Evolutionary conservation across 176 grass and related monocot genomes (phyloP).

Genomic region (Tillandsia leiboldiana): DNA sequence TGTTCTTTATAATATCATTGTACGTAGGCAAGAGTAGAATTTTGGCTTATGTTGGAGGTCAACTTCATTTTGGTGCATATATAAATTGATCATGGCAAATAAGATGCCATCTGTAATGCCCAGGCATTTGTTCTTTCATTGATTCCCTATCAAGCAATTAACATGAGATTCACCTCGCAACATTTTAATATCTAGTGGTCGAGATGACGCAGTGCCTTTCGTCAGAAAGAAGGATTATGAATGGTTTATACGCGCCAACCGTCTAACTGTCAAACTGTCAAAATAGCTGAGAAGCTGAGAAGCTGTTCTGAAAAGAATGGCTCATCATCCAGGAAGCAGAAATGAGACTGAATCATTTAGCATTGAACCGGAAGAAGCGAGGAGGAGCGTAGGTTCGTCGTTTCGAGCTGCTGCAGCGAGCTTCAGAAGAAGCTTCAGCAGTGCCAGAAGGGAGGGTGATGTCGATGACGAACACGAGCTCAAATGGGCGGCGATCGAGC

Average conservation of each 20-base stretch:
- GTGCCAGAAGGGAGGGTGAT: neutral
- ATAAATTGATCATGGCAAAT: no score
- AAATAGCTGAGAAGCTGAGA: neutral
- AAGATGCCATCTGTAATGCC: no score
- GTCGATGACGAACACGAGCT: constrained; percentile 41
- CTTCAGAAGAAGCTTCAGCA: constrained; percentile 21
- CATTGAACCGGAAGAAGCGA: neutral
- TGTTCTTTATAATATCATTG: no score
- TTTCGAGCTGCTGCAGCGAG: constrained; percentile 22
- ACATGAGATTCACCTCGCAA: no score
- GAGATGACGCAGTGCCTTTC: neutral
- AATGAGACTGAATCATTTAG: neutral
- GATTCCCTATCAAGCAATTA: no score
- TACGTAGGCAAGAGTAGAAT: no score
- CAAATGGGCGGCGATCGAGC: constrained; percentile 58
- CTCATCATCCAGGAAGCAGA: constrained; percentile 6
- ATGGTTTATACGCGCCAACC: neutral
- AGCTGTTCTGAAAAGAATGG: constrained; percentile 5
- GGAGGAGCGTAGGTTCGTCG: constrained; percentile 31
- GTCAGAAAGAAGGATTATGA: neutral
- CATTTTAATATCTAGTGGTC: no score
- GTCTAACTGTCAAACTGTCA: neutral
- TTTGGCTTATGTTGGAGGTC: no score
- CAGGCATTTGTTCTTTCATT: no score
- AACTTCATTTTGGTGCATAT: no score